Evolutionary conservation across 768 basidiomycete species (phyloP).

Genomic region (Inosperma sp.): DNA sequence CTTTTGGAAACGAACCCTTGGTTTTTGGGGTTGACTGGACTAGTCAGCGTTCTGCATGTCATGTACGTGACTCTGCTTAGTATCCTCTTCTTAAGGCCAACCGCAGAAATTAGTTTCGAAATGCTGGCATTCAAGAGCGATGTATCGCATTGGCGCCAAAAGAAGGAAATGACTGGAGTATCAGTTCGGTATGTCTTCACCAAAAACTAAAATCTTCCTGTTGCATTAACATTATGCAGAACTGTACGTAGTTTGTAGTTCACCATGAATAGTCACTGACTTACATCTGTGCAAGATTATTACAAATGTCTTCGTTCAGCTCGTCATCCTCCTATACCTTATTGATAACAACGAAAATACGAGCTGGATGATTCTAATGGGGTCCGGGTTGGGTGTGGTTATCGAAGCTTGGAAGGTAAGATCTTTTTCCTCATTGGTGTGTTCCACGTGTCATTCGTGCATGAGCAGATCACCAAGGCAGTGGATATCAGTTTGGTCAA

Average conservation of each 20-base stretch:
- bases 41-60: slow-evolving; percentile 85
- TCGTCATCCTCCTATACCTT: slow-evolving; percentile 86
- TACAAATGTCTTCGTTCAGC: slow-evolving; percentile 92
- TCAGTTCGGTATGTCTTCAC: slow-evolving; percentile 66
- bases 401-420: slow-evolving; percentile 93
- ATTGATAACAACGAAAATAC: slow-evolving; percentile 95
- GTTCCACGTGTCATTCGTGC: slow-evolving; percentile 10
- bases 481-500: slow-evolving; percentile 76
- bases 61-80: slow-evolving; percentile 49
- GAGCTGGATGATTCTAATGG: slow-evolving; percentile 95
- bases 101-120: slow-evolving; percentile 60
- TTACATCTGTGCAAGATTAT: slow-evolving; percentile 48
- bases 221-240: slow-evolving; percentile 38
- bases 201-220: slow-evolving; percentile 3
- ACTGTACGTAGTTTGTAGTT: slow-evolving; percentile 43
- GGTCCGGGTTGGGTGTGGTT: slow-evolving; percentile 74
- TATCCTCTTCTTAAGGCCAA: slow-evolving; percentile 1
- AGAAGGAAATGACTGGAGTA: slow-evolving; percentile 92
- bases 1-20: slow-evolving; percentile 84
- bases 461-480: slow-evolving; percentile 72
- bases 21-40: slow-evolving; percentile 76
- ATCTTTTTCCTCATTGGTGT: slow-evolving; percentile 11
- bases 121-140: slow-evolving; percentile 95
- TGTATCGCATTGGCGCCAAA: slow-evolving; percentile 92
- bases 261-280: slow-evolving; percentile 5